Base-by-base conservation (phyloP, 1,139 yeast genomes). In the Saccharomyces hybrid region DNA sequence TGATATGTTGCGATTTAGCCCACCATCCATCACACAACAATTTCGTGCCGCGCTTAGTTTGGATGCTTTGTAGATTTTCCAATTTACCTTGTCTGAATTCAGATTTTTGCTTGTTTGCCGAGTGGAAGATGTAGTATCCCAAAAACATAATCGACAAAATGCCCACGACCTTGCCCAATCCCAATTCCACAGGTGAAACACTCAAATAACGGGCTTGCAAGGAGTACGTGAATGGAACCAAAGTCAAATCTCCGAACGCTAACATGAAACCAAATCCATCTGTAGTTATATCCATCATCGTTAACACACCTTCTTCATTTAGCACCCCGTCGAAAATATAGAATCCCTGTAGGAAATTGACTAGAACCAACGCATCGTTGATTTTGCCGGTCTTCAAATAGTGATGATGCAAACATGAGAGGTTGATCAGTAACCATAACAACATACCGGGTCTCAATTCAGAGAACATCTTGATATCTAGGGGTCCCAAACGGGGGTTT, bases 241-340 rank as follows among this genome's bases (percentile, higher is more conserved):
- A 80, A 1, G 95, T 83, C 65, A 93, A 77, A 69, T 93, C 99
- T 32, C 99, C 99, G 74, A 91, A 91, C 7, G 91, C 82, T 52
- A 93, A 77, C 99, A 93, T 93, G 73, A 84, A 90, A 0, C 99
- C 99, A 70, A 93, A 89, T 0, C 99, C 99, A 72, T 93, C 99
- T 19, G 97, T 88, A 13, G 96, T 88, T 52, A 90, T 82, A 68
- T 93, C 99, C 79, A 93, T 91, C 97, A 95, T 95, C 4, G 95
- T 83, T 58, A 93, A 75, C 16, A 86, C 79, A 11, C 97, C 97
- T 64, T 83, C 87, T 70, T 93, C 99, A 70, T 90, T 90, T 60
- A 88, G 75, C 0, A 93, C 95, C 46, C 98, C 97, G 68, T 95
- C 99, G 64, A 90, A 76, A 13, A 90, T 84, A 67, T 93, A 93